Percentiles rank a stretch among this genome's conserved stretches.
Evolutionary conservation across 306 rosid genomes (phyloP).

Genomic region (Cicer pinnatifidum): DNA sequence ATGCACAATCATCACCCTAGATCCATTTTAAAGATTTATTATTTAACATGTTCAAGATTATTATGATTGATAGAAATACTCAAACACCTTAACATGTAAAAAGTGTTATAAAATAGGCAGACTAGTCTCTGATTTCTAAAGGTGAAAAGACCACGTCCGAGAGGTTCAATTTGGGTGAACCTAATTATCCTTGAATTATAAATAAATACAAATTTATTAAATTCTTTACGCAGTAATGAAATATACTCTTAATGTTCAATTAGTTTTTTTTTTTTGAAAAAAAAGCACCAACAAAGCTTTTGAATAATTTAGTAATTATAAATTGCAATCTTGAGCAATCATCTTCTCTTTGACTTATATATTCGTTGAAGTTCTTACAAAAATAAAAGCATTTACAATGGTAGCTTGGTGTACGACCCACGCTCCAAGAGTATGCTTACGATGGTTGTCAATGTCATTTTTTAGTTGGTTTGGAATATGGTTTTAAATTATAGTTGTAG

Average conservation of each 20-base stretch:
- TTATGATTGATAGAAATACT: constrained; percentile 19
- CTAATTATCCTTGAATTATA: constrained; percentile 3
- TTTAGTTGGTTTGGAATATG: not conserved
- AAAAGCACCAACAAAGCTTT: not conserved
- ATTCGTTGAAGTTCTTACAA: not conserved
- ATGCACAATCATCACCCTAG: not conserved
- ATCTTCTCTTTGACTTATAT: constrained; percentile 1
- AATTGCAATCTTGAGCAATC: not conserved
- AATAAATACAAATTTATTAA: not conserved
- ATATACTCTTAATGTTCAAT: not conserved
- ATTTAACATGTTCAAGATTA: constrained; percentile 30
- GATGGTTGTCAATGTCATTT: not conserved
- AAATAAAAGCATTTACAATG: not conserved
- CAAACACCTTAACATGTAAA: constrained; percentile 9
- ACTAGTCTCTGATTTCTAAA: not conserved
- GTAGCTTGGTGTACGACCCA: not conserved
- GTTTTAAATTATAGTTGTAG: not conserved
- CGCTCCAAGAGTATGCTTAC: not conserved
- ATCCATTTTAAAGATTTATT: constrained; percentile 14
- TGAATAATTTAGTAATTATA: not conserved
- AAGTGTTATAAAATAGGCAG: constrained; percentile 8
- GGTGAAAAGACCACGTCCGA: not conserved
- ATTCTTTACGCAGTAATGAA: not conserved
- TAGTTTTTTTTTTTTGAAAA: not conserved
- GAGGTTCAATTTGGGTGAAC: constrained; percentile 6